These are phyloP conservation scores for Barbarea vulgaris DNA, from an alignment of 345 rosid species.

Conservation along the genomic window DNA sequence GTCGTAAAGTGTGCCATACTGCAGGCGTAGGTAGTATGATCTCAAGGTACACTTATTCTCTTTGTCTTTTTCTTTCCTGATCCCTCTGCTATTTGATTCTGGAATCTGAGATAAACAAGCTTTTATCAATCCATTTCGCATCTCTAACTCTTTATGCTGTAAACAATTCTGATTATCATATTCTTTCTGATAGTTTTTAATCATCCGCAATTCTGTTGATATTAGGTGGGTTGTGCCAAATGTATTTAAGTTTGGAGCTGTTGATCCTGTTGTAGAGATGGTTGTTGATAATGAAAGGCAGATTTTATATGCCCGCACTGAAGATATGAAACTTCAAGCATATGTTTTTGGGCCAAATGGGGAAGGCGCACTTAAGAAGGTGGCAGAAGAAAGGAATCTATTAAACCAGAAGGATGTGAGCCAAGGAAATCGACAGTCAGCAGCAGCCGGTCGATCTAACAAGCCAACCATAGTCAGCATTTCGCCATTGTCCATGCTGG, in stretches of 20 bases:
- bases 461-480: slow-evolving; percentile 87
- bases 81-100: slow-evolving; percentile 17
- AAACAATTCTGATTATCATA: not conserved
- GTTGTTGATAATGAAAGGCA: slow-evolving; percentile 93
- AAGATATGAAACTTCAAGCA: slow-evolving; percentile 95
- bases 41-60: slow-evolving; percentile 60
- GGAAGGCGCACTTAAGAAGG: slow-evolving; percentile 85
- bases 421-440: slow-evolving; percentile 71
- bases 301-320: slow-evolving; percentile 86
- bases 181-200: slow-evolving; percentile 6
- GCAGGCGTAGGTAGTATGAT: slow-evolving; percentile 93
- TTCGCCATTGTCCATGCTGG: slow-evolving; percentile 79
- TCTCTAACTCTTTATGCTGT: not conserved
- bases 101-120: slow-evolving; percentile 6
- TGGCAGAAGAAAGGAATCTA: slow-evolving; percentile 89
- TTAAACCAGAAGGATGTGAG: slow-evolving; percentile 75
- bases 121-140: not conserved
- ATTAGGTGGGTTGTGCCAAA: slow-evolving; percentile 97
- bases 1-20: slow-evolving; percentile 93
- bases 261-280: slow-evolving; percentile 90
- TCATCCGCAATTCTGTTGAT: slow-evolving; percentile 23
- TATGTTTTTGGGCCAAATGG: slow-evolving; percentile 71
- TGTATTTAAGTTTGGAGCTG: slow-evolving; percentile 92
- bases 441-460: slow-evolving; percentile 64
- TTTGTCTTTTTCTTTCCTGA: not conserved